A percentile compares a stretch with the other conserved stretches of the same genome.
These are phyloP conservation scores for Podaxis sp. DNA, from an alignment of 768 basidiomycete species.

Conservation along the genomic window DNA sequence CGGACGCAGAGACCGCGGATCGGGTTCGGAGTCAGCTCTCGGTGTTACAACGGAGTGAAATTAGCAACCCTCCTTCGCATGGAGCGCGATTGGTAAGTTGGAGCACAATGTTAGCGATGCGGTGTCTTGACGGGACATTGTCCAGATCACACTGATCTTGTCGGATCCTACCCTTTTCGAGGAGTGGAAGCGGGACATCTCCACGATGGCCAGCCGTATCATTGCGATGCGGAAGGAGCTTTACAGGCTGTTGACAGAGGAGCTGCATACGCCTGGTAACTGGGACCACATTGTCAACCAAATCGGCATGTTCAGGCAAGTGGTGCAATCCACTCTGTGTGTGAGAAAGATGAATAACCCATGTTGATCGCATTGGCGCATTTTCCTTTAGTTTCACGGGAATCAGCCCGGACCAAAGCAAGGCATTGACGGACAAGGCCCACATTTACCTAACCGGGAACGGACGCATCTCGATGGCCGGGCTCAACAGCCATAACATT, in stretches of 20 bases:
- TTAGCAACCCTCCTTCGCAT: conserved; percentile 91
- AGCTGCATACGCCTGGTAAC: conserved; percentile 83
- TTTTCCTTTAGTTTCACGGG: conserved; percentile 71
- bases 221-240: conserved; percentile 88
- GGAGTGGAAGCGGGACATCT: conserved; percentile 90
- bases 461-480: conserved; percentile 95
- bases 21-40: conserved; percentile 86
- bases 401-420: conserved; percentile 63
- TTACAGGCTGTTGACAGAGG: conserved; percentile 68
- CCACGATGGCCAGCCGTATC: conserved; percentile 91
- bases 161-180: conserved; percentile 72
- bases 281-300: conserved; percentile 97
- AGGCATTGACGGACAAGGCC: conserved; percentile 63
- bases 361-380: conserved; percentile 15
- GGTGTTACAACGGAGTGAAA: conserved; percentile 90
- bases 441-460: conserved; percentile 88
- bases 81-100: conserved; percentile 83
- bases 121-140: conserved; percentile 9
- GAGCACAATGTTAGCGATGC: not conserved
- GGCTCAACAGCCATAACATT: conserved; percentile 81
- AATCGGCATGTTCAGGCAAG: conserved; percentile 96
- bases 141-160: conserved; percentile 77
- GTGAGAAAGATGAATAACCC: conserved; percentile 4
- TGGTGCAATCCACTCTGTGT: conserved; percentile 20
- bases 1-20: conserved; percentile 61